Percentiles rank a stretch among this genome's conserved stretches.
Conservation (phyloP, 139 green algal genomes). For the Cymbomonas tetramitiformis region DNA sequence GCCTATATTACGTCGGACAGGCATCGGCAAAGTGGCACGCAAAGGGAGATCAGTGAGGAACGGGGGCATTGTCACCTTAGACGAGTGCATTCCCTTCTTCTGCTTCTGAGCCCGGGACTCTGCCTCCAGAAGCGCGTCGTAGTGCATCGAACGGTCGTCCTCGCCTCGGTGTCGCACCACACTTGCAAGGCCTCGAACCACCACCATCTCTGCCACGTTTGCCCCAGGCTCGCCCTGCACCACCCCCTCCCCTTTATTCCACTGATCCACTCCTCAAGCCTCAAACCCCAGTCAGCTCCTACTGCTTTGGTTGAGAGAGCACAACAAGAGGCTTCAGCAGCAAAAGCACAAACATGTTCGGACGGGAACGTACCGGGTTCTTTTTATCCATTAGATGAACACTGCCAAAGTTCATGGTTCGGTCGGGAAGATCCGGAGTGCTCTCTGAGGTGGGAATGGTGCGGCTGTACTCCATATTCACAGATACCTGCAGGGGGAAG, state of each 20-base stretch:
- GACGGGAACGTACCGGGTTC: too few species aligned
- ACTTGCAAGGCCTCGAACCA: constrained; percentile 64
- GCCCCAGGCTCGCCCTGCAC: neutral
- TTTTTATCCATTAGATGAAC: too few species aligned
- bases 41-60: too few species aligned
- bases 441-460: constrained; percentile 41
- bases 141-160: constrained; percentile 68
- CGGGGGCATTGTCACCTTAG: too few species aligned
- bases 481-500: constrained; percentile 55
- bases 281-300: too few species aligned
- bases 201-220: constrained; percentile 65
- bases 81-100: constrained; percentile 64
- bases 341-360: too few species aligned
- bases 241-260: too few species aligned
- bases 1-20: too few species aligned
- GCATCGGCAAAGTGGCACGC: too few species aligned
- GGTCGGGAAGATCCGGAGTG: neutral
- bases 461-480: constrained; percentile 84
- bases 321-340: too few species aligned
- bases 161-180: constrained; percentile 49
- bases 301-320: too few species aligned
- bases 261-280: too few species aligned
- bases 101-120: constrained; percentile 57
- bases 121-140: constrained; percentile 67
- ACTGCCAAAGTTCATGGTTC: constrained; percentile 24